Percentiles rank a stretch among this genome's conserved stretches.
Conservation (phyloP, 2,329 filamentous ascomycete species). For the Fusarium drepaniforme region DNA sequence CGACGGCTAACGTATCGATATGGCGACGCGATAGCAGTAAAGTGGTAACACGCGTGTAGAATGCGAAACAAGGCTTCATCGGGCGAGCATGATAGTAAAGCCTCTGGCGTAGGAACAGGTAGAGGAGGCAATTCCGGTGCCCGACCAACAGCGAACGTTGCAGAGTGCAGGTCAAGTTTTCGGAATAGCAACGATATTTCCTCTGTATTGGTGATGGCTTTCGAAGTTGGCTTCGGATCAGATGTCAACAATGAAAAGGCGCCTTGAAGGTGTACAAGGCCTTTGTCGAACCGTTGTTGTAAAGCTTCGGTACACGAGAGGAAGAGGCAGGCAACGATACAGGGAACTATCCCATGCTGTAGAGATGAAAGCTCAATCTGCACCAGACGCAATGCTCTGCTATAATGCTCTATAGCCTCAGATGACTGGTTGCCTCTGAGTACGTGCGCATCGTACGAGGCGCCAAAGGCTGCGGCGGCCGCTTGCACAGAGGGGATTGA, state of each 20-base stretch:
- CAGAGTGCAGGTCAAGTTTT: not conserved
- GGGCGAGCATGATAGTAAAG: not conserved
- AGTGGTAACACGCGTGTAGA: not conserved
- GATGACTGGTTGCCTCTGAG: not conserved
- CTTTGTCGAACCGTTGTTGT: not conserved
- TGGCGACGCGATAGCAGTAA: not conserved
- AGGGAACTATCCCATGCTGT: not conserved
- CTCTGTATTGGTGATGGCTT: not conserved
- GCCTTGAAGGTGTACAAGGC: not conserved
- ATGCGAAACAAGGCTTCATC: not conserved
- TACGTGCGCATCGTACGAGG: not conserved
- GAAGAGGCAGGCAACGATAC: not conserved
- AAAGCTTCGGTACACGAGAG: not conserved
- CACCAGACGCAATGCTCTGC: not conserved
- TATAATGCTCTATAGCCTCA: not conserved
- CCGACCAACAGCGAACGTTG: not conserved
- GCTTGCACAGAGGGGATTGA: not conserved
- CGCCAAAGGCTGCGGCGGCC: not conserved
- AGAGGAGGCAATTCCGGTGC: not conserved
- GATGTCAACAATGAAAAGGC: not conserved
- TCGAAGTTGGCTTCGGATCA: not conserved
- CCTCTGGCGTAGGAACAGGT: not conserved
- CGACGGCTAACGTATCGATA: not conserved
- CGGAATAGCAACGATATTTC: not conserved
- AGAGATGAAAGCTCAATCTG: not conserved